Conservation (phyloP, 768 basidiomycete genomes). For the Favolaschia claudopus region DNA sequence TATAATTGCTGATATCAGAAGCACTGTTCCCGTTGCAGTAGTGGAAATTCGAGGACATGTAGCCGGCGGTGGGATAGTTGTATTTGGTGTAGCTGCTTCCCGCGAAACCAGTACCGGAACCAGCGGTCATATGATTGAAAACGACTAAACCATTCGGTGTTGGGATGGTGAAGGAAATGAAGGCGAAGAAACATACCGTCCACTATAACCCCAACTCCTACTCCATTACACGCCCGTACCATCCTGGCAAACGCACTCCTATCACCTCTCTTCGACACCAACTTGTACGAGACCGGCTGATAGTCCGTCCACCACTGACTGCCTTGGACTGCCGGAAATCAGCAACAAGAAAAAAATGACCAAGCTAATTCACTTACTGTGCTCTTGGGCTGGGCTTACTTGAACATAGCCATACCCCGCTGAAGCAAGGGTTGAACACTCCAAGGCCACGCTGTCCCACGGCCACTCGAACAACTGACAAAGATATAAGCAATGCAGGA, state of each 20-base stretch:
- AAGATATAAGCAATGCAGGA: too few relatives aligned
- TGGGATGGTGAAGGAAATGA: background rate
- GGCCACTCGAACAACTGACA: slow-evolving; percentile 28
- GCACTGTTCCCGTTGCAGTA: slow-evolving; percentile 15
- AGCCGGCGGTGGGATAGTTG: slow-evolving; percentile 17
- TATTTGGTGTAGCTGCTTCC: slow-evolving; percentile 20
- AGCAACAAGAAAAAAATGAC: background rate
- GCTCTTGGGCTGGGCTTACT: slow-evolving; percentile 23
- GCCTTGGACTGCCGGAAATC: slow-evolving; percentile 28
- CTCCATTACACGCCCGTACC: slow-evolving; percentile 39
- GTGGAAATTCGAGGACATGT: slow-evolving; percentile 17
- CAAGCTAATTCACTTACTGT: slow-evolving; percentile 9
- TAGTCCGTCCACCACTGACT: slow-evolving; percentile 60
- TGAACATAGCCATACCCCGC: slow-evolving; percentile 50
- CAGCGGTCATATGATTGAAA: slow-evolving; percentile 17
- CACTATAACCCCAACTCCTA: slow-evolving; percentile 41
- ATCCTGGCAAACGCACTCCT: slow-evolving; percentile 46
- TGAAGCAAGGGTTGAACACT: slow-evolving; percentile 53
- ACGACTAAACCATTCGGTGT: slow-evolving; percentile 13
- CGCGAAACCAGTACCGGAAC: slow-evolving; percentile 16
- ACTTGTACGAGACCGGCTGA: slow-evolving; percentile 54
- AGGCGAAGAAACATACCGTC: slow-evolving; percentile 40
- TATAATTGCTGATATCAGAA: too few relatives aligned
- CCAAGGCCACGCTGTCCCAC: slow-evolving; percentile 44
- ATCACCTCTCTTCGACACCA: slow-evolving; percentile 51